Conservation (phyloP, 108 stramenopile species). For the Fistulifera solaris region DNA sequence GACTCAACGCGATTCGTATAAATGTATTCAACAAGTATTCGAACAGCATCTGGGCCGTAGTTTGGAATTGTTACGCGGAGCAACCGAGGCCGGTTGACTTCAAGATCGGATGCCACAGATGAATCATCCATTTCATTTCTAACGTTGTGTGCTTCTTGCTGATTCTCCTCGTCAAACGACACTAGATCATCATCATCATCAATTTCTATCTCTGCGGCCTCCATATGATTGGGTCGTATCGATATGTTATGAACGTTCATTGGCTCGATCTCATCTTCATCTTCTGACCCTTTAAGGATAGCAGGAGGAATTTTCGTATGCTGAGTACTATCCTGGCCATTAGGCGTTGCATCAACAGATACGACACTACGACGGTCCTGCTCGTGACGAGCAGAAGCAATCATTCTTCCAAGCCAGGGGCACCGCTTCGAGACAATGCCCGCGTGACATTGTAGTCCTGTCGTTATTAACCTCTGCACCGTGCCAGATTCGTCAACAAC, state of each 20-base stretch:
- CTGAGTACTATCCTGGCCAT: neutral
- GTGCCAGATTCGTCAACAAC: constrained; percentile 56
- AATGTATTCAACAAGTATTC: constrained; percentile 76
- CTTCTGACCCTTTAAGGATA: neutral
- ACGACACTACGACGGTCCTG: constrained; percentile 19
- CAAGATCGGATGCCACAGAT: constrained; percentile 1
- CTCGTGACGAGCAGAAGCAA: constrained; percentile 35
- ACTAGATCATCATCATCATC: constrained; percentile 50
- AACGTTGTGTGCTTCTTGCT: constrained; percentile 6
- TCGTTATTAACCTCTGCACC: constrained; percentile 52
- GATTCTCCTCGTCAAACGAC: constrained; percentile 36
- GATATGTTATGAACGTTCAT: neutral
- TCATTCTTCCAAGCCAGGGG: constrained; percentile 54
- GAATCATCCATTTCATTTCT: neutral
- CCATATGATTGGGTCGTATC: neutral
- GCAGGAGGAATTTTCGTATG: too few relatives aligned
- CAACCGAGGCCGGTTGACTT: neutral
- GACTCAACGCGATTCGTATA: constrained; percentile 75
- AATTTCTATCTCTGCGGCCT: constrained; percentile 13
- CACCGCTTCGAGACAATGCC: constrained; percentile 52
- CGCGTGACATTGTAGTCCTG: constrained; percentile 48
- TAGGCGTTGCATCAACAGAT: neutral
- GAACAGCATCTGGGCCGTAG: constrained; percentile 78
- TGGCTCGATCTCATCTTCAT: constrained; percentile 4
- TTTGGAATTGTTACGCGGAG: constrained; percentile 10